These are phyloP conservation scores for Henckelia pumila DNA, from an alignment of 257 asterid genomes.

Conservation along the genomic window DNA sequence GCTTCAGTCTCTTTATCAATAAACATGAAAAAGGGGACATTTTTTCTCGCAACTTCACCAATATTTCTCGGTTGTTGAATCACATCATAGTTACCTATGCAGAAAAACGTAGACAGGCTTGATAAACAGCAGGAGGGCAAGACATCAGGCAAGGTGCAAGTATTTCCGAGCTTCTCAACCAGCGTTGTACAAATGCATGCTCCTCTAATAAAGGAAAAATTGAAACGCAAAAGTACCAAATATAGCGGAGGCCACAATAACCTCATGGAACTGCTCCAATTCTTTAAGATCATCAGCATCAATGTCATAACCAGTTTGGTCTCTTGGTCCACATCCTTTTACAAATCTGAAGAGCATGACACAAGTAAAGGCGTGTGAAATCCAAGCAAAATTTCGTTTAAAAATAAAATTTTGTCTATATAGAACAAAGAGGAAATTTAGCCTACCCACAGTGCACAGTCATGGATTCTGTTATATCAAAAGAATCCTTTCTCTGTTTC, in stretches of 20 bases:
- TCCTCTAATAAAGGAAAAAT: conserved; percentile 24
- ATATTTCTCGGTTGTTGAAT: conserved; percentile 78
- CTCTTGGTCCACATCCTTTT: conserved; percentile 88
- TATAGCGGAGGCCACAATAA: conserved; percentile 96
- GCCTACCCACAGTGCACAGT: conserved; percentile 96
- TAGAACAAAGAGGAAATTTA: conserved; percentile 21
- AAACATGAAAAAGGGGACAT: conserved; percentile 81
- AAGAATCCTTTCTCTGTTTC: conserved; percentile 69
- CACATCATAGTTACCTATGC: conserved; percentile 81
- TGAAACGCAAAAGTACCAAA: conserved; percentile 57
- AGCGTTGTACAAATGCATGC: conserved; percentile 15
- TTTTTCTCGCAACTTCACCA: conserved; percentile 52
- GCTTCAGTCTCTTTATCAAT: conserved; percentile 91
- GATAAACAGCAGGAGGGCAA: conserved; percentile 1
- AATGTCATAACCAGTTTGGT: conserved; percentile 78
- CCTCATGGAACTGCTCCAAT: conserved; percentile 70
- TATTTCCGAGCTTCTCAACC: conserved; percentile 23
- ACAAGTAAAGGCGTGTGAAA: conserved; percentile 18
- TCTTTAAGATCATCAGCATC: conserved; percentile 68
- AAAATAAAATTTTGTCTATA: background rate
- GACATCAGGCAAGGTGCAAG: conserved; percentile 17
- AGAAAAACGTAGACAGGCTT: conserved; percentile 17
- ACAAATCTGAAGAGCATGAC: conserved; percentile 56
- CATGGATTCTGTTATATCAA: conserved; percentile 68
- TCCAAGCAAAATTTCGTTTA: background rate